Conservation (phyloP, 805 yeast genomes). For the Isabelozyma gotoi region DNA sequence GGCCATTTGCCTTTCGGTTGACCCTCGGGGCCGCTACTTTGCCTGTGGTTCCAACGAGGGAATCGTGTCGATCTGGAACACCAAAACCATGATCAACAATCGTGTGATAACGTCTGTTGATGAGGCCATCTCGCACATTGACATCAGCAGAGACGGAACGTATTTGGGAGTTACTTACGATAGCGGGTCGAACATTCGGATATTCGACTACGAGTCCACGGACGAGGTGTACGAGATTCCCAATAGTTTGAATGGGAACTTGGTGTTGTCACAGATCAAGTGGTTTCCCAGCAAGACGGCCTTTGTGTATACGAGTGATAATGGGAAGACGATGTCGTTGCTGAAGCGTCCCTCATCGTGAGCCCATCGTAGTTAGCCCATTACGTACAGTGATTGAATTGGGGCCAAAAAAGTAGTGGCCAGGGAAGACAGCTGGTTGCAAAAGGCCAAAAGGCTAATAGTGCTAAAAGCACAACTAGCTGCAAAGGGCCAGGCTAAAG, state of each 20-base stretch:
- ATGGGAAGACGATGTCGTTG: conserved; percentile 26
- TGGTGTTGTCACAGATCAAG: conserved; percentile 22
- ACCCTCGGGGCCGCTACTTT: conserved; percentile 51
- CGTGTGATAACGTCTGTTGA: conserved; percentile 40
- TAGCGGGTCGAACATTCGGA: conserved; percentile 36
- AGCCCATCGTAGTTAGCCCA: neutral
- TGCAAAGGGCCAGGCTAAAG: no score
- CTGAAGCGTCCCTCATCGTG: neutral
- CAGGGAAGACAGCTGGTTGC: no score
- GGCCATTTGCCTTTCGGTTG: conserved; percentile 46
- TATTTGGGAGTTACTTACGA: conserved; percentile 46
- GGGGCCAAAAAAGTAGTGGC: no score
- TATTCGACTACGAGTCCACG: conserved; percentile 33
- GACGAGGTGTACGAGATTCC: conserved; percentile 30
- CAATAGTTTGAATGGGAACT: conserved; percentile 26
- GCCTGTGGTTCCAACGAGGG: conserved; percentile 62
- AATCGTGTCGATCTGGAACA: conserved; percentile 50
- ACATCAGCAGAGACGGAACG: conserved; percentile 45
- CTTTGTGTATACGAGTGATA: conserved; percentile 29
- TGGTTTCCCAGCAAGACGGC: conserved; percentile 38
- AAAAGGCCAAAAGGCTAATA: no score
- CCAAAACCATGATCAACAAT: conserved; percentile 34
- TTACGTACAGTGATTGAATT: no score
- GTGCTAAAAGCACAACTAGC: no score
- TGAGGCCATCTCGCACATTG: conserved; percentile 41